Base-by-base conservation (phyloP, 1,139 yeast genomes). In the Saccharomyces hybrid region DNA sequence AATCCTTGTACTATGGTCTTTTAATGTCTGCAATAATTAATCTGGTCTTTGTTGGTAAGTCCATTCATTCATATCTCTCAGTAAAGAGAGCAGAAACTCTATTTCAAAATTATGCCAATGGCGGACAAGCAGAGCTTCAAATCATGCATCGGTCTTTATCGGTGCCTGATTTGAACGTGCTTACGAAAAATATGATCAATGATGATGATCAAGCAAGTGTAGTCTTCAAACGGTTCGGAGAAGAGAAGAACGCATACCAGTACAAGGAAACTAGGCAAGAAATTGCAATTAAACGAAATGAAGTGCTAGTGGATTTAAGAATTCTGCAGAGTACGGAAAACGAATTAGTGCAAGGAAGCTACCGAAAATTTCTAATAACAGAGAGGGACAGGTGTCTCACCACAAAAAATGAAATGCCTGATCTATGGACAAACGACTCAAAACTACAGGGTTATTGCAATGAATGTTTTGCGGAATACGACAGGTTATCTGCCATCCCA, bases 221-320 rank as follows among this genome's bases (percentile, higher is more conserved):
- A 62, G 56, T 59, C 0, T 62, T 59, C 50, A 51, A 62, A 38
- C 70, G 67, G 47, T 71, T 65, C 51, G 60, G 65, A 49, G 57
- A 60, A 4, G 52, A 54, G 2, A 54, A 50, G 12, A 58, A 61
- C 1, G 52, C 70, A 47, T 64, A 68, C 49, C 72, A 75, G 32
- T 74, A 84, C 50, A 75, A 77, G 60, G 73, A 73, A 8, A 69
- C 82, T 1, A 75, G 88, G 51, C 79, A 79, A 51, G 86, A 85
- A 24, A 73, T 88, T 38, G 96, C 95, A 0, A 68, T 84, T n/a
- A 80, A 81, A 62, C 75, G 98, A 53, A 88, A 89, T 67, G 84
- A 86, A 52, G 71, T 91, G 14, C 66, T 91, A 42, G 82, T 88
- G 2, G 84, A 85, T 55, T 72, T 93, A 57, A 80, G 82, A 52